A percentile compares a stretch with the other conserved stretches of the same genome.
Conservation (phyloP, 768 basidiomycete genomes). For the Lactarius quietus region DNA sequence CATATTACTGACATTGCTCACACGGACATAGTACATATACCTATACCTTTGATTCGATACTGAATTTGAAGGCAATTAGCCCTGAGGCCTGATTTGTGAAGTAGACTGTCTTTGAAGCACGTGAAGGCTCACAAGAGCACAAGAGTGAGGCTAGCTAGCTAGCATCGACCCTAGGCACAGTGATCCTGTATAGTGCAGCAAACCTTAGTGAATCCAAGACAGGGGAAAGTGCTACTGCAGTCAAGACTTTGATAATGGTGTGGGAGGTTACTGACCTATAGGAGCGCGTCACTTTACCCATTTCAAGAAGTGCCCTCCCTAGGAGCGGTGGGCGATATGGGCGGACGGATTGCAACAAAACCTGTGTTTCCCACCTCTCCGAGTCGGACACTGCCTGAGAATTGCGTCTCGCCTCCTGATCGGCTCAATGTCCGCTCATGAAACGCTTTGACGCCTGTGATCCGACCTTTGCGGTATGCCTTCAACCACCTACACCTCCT, state of each 20-base stretch:
- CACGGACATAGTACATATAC: not conserved
- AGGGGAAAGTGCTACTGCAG: too few species aligned
- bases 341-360: not conserved
- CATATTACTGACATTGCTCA: not conserved
- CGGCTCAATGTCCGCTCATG: not conserved
- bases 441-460: not conserved
- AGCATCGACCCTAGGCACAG: too few species aligned
- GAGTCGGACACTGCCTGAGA: not conserved
- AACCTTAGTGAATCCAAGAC: too few species aligned
- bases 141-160: too few species aligned
- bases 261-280: too few species aligned
- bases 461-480: slow-evolving; percentile 23
- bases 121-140: too few species aligned
- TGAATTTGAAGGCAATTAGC: not conserved
- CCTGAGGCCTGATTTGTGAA: not conserved
- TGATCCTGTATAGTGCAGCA: too few species aligned
- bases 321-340: too few species aligned
- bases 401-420: not conserved
- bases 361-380: not conserved
- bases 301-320: too few species aligned
- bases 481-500: slow-evolving; percentile 8
- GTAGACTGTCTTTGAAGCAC: not conserved
- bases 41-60: not conserved
- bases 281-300: too few species aligned
- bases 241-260: too few species aligned